Conservation (phyloP, 495 filamentous ascomycete genomes). For the Cenococcum geophilum region DNA sequence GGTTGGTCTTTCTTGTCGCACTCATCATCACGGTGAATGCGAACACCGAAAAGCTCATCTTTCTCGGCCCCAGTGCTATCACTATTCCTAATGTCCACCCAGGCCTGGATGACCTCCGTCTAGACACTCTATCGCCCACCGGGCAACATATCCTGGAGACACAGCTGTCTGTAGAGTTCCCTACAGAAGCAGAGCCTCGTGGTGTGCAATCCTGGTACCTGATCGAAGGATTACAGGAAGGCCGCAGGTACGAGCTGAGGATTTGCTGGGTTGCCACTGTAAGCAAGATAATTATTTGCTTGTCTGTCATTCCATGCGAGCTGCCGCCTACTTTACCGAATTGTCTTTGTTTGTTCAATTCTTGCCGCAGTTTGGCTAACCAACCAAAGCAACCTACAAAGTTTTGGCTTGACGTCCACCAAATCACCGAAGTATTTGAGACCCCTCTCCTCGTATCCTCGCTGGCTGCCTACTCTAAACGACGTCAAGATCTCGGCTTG, state of each 20-base stretch:
- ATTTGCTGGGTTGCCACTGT: slow-evolving; percentile 93
- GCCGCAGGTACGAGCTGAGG: slow-evolving; percentile 82
- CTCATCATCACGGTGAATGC: slow-evolving; percentile 42
- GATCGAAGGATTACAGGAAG: slow-evolving; percentile 63
- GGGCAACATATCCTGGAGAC: slow-evolving; percentile 50
- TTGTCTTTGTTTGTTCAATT: slow-evolving; percentile 18
- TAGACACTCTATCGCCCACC: slow-evolving; percentile 57
- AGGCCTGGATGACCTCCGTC: slow-evolving; percentile 56
- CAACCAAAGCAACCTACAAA: slow-evolving; percentile 72
- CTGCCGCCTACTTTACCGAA: background rate
- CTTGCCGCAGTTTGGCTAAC: background rate
- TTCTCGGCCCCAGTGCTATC: slow-evolving; percentile 59
- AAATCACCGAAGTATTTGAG: slow-evolving; percentile 52
- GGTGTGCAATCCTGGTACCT: slow-evolving; percentile 75
- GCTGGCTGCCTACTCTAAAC: slow-evolving; percentile 56
- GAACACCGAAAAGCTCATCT: slow-evolving; percentile 91
- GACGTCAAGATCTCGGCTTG: slow-evolving; percentile 38
- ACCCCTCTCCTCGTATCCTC: slow-evolving; percentile 57
- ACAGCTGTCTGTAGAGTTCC: slow-evolving; percentile 59
- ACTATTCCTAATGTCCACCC: slow-evolving; percentile 51
- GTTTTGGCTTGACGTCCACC: slow-evolving; percentile 62
- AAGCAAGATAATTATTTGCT: slow-evolving; percentile 34
- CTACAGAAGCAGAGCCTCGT: slow-evolving; percentile 45
- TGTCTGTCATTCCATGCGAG: background rate
- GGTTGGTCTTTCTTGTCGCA: slow-evolving; percentile 36